Percentiles rank a stretch among this genome's conserved stretches.
Evolutionary conservation across 257 asterid species (phyloP).

Genomic region (Paraleonurus japonicus): DNA sequence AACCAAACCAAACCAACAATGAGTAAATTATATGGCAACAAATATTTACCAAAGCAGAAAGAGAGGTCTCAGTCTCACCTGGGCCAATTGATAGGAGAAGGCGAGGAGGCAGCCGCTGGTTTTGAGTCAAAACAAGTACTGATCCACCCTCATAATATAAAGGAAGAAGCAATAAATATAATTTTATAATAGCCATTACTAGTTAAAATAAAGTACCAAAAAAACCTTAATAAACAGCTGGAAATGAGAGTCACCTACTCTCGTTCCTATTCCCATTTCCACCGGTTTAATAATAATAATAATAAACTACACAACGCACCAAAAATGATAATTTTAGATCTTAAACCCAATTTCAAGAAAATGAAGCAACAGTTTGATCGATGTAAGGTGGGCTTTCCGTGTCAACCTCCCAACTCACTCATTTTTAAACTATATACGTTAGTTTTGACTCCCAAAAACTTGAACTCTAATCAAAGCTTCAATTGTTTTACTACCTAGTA

Average conservation of each 20-base stretch:
- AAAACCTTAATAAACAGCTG: neutral
- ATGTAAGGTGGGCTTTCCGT: slow-evolving; percentile 30
- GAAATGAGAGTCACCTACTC: slow-evolving; percentile 1
- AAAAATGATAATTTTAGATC: neutral
- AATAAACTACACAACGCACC: neutral
- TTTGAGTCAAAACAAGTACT: slow-evolving; percentile 4
- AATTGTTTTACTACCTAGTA: neutral
- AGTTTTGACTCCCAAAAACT: slow-evolving; percentile 17
- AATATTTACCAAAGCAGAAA: neutral
- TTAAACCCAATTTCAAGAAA: slow-evolving; percentile 14
- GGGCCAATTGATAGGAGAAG: neutral
- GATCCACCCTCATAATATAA: neutral
- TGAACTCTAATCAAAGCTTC: slow-evolving; percentile 30
- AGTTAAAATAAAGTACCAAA: too few relatives aligned
- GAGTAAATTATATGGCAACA: too few relatives aligned
- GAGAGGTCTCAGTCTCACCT: slow-evolving; percentile 10
- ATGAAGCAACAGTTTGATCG: neutral
- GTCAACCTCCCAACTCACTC: slow-evolving; percentile 27
- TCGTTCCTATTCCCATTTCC: neutral
- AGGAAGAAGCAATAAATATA: neutral
- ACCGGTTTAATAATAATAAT: neutral
- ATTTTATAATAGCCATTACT: neutral
- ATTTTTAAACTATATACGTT: neutral
- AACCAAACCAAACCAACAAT: neutral
- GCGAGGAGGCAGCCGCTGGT: neutral